Percentiles rank a stretch among this genome's conserved stretches.
phyloP scores from a whole-genome alignment of 768 basidiomycete species.

The Coprinopsis sp. region DNA sequence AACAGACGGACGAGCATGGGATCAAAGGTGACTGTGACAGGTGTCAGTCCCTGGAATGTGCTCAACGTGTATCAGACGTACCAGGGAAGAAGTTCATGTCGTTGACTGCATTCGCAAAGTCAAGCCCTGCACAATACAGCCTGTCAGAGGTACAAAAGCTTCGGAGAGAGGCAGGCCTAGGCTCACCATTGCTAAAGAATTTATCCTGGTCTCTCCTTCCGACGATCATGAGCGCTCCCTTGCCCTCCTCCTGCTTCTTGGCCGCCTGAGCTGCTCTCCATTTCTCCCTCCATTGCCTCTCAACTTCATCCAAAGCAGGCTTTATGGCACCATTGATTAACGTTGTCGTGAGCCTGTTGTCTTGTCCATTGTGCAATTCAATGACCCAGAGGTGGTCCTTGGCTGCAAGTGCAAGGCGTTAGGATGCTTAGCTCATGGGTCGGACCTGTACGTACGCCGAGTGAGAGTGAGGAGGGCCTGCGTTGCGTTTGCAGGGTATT shows the following conservation, averaged over 20 bases:
- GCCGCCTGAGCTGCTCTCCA: constrained; percentile 40
- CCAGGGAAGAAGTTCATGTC: constrained; percentile 66
- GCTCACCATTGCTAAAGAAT: constrained; percentile 80
- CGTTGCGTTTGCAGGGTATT: constrained; percentile 35
- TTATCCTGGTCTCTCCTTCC: constrained; percentile 75
- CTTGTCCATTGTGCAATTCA: constrained; percentile 74
- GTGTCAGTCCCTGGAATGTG: constrained; percentile 7
- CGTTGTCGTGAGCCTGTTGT: constrained; percentile 59
- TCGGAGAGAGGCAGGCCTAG: neutral
- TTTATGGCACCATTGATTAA: constrained; percentile 57
- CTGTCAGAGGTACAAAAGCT: constrained; percentile 5
- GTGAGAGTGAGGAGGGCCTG: constrained; percentile 62
- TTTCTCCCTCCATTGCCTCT: constrained; percentile 62
- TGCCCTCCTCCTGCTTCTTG: constrained; percentile 48
- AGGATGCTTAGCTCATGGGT: neutral
- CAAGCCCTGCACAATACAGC: constrained; percentile 47
- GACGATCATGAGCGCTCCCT: constrained; percentile 72
- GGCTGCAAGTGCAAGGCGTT: constrained; percentile 32
- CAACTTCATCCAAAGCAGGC: constrained; percentile 70
- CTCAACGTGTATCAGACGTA: constrained; percentile 19
- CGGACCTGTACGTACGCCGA: constrained; percentile 42
- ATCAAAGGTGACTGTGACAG: constrained; percentile 59
- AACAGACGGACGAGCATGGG: constrained; percentile 67
- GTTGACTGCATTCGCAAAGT: constrained; percentile 46
- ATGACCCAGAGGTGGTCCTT: constrained; percentile 65